These are phyloP conservation scores for Phytophthora palmivora DNA, from an alignment of 352 stramenopile genomes.

Conservation along the genomic window DNA sequence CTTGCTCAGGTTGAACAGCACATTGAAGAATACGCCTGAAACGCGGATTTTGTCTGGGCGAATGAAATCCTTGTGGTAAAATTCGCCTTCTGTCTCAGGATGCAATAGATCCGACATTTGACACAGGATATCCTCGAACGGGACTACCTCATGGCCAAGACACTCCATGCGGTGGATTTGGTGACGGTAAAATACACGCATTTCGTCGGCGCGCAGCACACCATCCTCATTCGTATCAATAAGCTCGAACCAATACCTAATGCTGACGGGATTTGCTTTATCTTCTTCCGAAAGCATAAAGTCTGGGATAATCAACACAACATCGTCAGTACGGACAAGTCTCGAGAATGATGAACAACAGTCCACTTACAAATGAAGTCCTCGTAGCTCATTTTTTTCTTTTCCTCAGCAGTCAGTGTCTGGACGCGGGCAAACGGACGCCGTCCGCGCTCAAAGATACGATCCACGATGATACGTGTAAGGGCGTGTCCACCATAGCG, in stretches of 20 bases:
- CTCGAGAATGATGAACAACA: neutral
- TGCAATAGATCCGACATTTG: constrained; percentile 96
- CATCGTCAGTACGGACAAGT: constrained; percentile 1
- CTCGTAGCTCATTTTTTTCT: constrained; percentile 92
- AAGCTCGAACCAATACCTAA: constrained; percentile 99
- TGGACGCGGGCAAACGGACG: constrained; percentile 86
- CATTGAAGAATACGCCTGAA: constrained; percentile 98
- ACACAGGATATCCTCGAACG: constrained; percentile 98
- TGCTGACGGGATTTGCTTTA: constrained; percentile 96
- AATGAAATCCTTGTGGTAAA: constrained; percentile 81
- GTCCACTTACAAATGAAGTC: constrained; percentile 87
- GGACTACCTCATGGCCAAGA: constrained; percentile 97
- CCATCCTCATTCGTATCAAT: constrained; percentile 98
- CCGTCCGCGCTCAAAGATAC: constrained; percentile 85
- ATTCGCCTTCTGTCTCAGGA: constrained; percentile 78
- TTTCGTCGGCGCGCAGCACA: constrained; percentile 97
- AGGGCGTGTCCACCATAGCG: constrained; percentile 86
- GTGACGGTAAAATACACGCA: constrained; percentile 93
- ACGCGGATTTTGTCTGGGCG: constrained; percentile 91
- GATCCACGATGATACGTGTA: constrained; percentile 88
- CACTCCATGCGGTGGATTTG: constrained; percentile 98
- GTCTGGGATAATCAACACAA: constrained; percentile 51
- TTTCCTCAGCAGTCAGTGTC: constrained; percentile 76
- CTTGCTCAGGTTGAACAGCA: constrained; percentile 99
- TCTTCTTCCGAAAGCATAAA: constrained; percentile 99